Base-by-base conservation (phyloP, 176 grass and related monocot genomes). In the Eremochloa ophiuroides region DNA sequence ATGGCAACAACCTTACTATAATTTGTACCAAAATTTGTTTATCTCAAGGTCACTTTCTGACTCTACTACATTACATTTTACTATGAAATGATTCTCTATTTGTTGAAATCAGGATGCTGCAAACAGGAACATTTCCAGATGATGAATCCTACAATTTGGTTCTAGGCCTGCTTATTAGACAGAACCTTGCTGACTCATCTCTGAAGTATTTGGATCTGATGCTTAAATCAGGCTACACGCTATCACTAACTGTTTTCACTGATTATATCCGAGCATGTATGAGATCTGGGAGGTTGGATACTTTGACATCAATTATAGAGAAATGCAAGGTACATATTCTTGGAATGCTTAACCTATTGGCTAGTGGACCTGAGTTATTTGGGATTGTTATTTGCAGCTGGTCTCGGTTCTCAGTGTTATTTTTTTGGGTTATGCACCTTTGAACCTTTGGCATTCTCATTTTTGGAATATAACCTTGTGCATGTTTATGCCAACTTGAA, bases 101-200 rank as follows among this genome's bases (percentile, higher is more conserved):
- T 89, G 73, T 93, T 93, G 82, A 83, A 87, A 85, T 85, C 93
- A 99, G 93, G 86, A 99, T 99, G 97, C 83, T 99, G 89, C 89
- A 89, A 87, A 93, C 89, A 80, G 87, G 93, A 70, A 91, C 62
- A 44, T 47, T 74, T 68, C 93, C 97, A 88, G 89, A 99, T 56
- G 97, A 99, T 73, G 93, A 91, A 78, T 86, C 97, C 84, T 99
- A 93, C 90, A 96, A 95, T 91, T 80, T 96, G 87, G 83, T 99
- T 56, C 66, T 99, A 82, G 91, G 83, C 43, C 91, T 93, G 75
- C 84, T 96, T 56, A 85, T 93, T 80, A 69, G 41, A 78, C 65
- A 60, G 38, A 96, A 93, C 71, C 82, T 68, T 66, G 77, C 88
- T 76, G 97, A 99, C 81, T 90, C 91, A 40, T 85, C 91, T 66